Evolutionary conservation across 257 asterid species (phyloP), one percentile per base, ranked within the genome.

Genomic region (Fraxinus americana): DNA sequence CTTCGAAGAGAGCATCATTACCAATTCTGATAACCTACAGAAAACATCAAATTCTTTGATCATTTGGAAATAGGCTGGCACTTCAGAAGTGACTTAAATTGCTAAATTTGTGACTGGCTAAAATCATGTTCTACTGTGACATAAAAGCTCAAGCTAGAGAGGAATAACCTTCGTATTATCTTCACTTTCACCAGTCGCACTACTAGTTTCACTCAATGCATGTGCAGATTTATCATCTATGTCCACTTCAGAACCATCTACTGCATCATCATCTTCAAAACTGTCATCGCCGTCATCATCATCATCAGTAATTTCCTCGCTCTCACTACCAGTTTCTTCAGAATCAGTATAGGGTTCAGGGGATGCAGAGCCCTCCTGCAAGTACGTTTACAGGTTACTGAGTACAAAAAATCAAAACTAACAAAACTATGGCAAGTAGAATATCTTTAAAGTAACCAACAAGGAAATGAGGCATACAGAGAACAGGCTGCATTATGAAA

Each of bases 311-410:
- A 93, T 86, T 85, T 96, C 99, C 80, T 89, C 97, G 36, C 92
- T 88, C 84, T 89, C 98, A 77, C 93, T 90, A 73, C 89, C 97
- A 83, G 90, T 91, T 72, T 92, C 98, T 71, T 96, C 99, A 29
- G 97, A 86, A 76, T 96, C 97, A 63, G 99, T 89, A 83, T 96
- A 96, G 36, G 94, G 91, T 79, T 87, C 98, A 81, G 94, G 92
- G 25, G 91, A 73, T 67, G 45, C 83, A 4, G 97, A 87, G 70
- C 92, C 94, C 82, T 89, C 99, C 98, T 93, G 88, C 80, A 76
- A 85, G 77, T 9, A 75, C 16, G 12, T 67, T 30, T 38, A 76
- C 7, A 50, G 16, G 48, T 73, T 70, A 77, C 75, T 67, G 67
- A 63, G 68, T 45, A 54, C 45, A 35, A 75, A 57, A 72, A 52